Evolutionary conservation across 2,329 filamentous ascomycete genomes (phyloP).

Genomic region (Cladosporium sp.): DNA sequence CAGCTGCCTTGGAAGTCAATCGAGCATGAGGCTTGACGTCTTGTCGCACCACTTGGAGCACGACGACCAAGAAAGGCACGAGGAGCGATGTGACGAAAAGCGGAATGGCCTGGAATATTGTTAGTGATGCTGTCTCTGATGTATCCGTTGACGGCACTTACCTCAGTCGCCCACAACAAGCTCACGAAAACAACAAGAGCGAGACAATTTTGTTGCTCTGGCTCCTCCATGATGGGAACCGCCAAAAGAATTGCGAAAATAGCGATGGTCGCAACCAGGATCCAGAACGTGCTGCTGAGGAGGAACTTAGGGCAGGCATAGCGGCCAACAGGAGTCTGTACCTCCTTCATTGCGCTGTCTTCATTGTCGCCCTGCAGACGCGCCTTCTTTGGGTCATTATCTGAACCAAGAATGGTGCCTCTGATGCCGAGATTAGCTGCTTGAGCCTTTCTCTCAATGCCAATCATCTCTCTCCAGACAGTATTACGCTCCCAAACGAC

Average conservation of each 20-base stretch:
- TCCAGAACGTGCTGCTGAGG: slow-evolving; percentile 77
- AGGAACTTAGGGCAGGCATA: slow-evolving; percentile 79
- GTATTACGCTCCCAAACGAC: slow-evolving; percentile 99
- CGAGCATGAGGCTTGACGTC: slow-evolving; percentile 70
- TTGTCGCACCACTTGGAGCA: slow-evolving; percentile 78
- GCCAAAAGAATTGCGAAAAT: slow-evolving; percentile 74
- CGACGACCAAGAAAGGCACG: slow-evolving; percentile 89
- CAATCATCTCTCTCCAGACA: slow-evolving; percentile 98
- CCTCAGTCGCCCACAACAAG: slow-evolving; percentile 94
- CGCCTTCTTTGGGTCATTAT: slow-evolving; percentile 65
- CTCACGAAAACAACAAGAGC: slow-evolving; percentile 93
- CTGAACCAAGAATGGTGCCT: slow-evolving; percentile 75
- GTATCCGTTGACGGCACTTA: slow-evolving; percentile 37
- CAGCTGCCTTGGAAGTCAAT: slow-evolving; percentile 76
- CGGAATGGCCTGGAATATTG: slow-evolving; percentile 72
- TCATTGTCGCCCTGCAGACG: slow-evolving; percentile 83
- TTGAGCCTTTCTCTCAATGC: slow-evolving; percentile 91
- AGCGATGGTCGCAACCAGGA: slow-evolving; percentile 67
- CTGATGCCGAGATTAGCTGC: slow-evolving; percentile 83
- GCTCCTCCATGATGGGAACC: slow-evolving; percentile 77
- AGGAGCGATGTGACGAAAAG: slow-evolving; percentile 93
- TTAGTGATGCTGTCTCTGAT: slow-evolving; percentile 25
- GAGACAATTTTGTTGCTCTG: slow-evolving; percentile 93
- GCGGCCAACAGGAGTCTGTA: slow-evolving; percentile 77
- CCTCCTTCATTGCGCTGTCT: slow-evolving; percentile 63